Evolutionary conservation across 495 filamentous ascomycete genomes (phyloP).

Genomic region (Elaphomyces granulatus): DNA sequence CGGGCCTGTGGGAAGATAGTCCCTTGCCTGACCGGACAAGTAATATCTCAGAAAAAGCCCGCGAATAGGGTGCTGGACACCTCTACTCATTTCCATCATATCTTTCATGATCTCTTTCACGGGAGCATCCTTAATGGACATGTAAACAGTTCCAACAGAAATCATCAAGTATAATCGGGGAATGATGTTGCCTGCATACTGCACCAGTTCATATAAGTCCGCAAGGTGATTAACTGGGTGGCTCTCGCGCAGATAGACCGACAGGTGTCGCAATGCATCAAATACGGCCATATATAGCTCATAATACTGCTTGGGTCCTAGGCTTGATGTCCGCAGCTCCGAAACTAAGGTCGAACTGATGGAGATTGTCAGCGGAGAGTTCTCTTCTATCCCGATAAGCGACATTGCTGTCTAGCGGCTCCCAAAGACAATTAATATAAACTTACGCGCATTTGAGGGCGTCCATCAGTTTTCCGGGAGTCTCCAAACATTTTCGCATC

Average conservation of each 20-base stretch:
- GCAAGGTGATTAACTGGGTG: conserved; percentile 96
- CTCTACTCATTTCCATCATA: conserved; percentile 99
- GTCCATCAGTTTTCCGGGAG: conserved; percentile 98
- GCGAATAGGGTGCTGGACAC: conserved; percentile 90
- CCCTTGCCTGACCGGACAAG: conserved; percentile 81
- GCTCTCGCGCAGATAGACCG: conserved; percentile 88
- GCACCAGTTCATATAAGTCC: conserved; percentile 95
- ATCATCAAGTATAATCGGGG: conserved; percentile 97
- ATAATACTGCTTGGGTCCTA: conserved; percentile 97
- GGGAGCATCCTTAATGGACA: conserved; percentile 94
- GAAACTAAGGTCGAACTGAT: conserved; percentile 95
- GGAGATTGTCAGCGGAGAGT: no score
- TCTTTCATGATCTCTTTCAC: conserved; percentile 99
- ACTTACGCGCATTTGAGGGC: conserved; percentile 94
- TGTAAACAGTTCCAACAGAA: conserved; percentile 96
- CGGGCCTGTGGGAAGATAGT: conserved; percentile 65
- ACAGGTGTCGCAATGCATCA: conserved; percentile 92
- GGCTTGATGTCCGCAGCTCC: conserved; percentile 85
- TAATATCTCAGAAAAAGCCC: conserved; percentile 94
- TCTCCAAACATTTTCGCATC: conserved; percentile 96
- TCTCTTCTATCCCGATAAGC: no score
- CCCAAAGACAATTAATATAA: conserved; percentile 4
- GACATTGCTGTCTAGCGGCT: conserved; percentile 18
- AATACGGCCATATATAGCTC: conserved; percentile 99
- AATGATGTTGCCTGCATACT: conserved; percentile 97